Evolutionary conservation across 345 rosid genomes (phyloP), one percentile per base, ranked within the genome.

Genomic region (Populus pruinosa): DNA sequence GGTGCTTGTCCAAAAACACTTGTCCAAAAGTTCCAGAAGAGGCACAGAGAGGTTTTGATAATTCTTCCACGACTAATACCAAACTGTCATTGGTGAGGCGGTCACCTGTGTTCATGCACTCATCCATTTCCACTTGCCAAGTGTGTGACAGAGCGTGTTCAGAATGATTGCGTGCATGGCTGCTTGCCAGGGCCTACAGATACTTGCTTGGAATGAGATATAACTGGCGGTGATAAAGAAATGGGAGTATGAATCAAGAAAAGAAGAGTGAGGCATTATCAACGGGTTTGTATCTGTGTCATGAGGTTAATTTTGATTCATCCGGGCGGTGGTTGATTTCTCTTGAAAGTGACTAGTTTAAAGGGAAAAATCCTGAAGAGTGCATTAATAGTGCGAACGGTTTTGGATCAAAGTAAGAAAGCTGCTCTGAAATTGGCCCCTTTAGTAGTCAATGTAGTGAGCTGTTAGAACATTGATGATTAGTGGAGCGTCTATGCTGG

Each of bases 161-260:
- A 88, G 65, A 95, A 95, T 75, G 99, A 95, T 77, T 95, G 99
- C 79, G 89, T 95, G 7, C 99, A 93, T 76, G 93, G 99, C 97
- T 95, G 99, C 81, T 79, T 93, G 68, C 99, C 99, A 20, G 99
- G 98, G 67, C 93, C 98, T 12, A 77, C 92, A 1, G 99, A 95
- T 80, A 89, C 36, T 4, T 33, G 36, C 97, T 23, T 95, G 99
- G 98, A 95, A 93, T 79, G 89, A 88, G 85, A 91, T 93, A 75
- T 72, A 90, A 76, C 74, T 95, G 8, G 86, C 87, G 76, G 79
- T 89, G 78, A 78, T 1, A 27, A 27, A 27, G 29, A 27, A 27
- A 27, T 87, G 96, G 97, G 72, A 78, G 16, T 14, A 64, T 31
- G 76, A 74, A 31, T 82, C 75, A 49, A 69, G 49, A 62, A 66